A percentile compares a stretch with the other conserved stretches of the same genome.
These are phyloP conservation scores for Vicia faba DNA, from an alignment of 306 rosid species.

Conservation along the genomic window DNA sequence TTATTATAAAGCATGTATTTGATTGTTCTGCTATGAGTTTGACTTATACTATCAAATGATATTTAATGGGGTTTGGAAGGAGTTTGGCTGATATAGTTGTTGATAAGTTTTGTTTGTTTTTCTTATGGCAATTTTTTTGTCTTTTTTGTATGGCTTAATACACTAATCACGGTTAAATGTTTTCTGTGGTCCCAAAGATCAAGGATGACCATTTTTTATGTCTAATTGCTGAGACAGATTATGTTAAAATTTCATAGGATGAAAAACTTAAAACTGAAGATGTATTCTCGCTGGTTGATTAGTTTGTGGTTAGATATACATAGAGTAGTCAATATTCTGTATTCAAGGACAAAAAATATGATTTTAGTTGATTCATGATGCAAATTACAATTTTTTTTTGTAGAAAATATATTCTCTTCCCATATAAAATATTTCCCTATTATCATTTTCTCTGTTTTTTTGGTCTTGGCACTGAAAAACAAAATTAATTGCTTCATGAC, in stretches of 20 bases:
- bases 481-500: not conserved
- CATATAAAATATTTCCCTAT: not conserved
- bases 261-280: slow-evolving; percentile 16
- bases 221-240: slow-evolving; percentile 18
- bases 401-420: not conserved
- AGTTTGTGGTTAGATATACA: not conserved
- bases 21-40: not conserved
- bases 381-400: not conserved
- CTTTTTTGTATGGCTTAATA: slow-evolving; percentile 24
- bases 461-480: slow-evolving; percentile 14
- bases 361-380: slow-evolving; percentile 13
- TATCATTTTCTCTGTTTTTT: not conserved
- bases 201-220: slow-evolving; percentile 16
- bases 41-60: not conserved
- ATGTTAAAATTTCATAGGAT: slow-evolving; percentile 6
- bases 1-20: not conserved
- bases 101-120: not conserved
- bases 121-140: not conserved
- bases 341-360: not conserved
- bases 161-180: slow-evolving; percentile 21
- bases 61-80: slow-evolving; percentile 17
- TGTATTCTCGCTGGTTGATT: slow-evolving; percentile 6
- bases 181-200: slow-evolving; percentile 11
- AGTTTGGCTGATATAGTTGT: slow-evolving; percentile 10
- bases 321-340: slow-evolving; percentile 24